Percentiles rank a stretch among this genome's conserved stretches.
phyloP scores from a whole-genome alignment of 1,284 basidiomycete genomes.

The Rhodotorula sp. region DNA sequence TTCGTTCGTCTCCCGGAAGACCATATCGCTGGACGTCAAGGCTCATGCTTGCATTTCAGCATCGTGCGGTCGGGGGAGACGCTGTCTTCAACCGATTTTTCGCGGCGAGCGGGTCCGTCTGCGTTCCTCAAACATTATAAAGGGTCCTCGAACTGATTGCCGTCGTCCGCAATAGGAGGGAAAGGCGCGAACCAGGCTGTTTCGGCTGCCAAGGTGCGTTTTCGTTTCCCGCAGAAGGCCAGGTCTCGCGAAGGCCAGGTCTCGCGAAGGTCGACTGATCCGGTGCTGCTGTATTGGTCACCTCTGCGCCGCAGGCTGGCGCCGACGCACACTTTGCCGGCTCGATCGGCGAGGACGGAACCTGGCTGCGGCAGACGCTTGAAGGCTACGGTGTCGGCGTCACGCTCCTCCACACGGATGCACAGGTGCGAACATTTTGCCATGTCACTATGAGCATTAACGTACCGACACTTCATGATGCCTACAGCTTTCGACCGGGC shows the following conservation, averaged over 20 bases:
- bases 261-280: not conserved
- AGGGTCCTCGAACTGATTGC: not conserved
- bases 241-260: not conserved
- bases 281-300: not conserved
- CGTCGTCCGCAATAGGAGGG: slow-evolving; percentile 47
- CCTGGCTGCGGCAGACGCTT: slow-evolving; percentile 50
- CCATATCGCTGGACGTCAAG: too few species aligned
- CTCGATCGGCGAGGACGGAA: slow-evolving; percentile 51
- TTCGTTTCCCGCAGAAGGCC: not conserved
- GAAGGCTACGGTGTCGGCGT: slow-evolving; percentile 49
- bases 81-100: slow-evolving; percentile 52
- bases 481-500: slow-evolving; percentile 49
- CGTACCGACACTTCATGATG: slow-evolving; percentile 44
- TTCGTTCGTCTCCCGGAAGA: not conserved
- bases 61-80: slow-evolving; percentile 55
- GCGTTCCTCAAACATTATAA: fast-evolving
- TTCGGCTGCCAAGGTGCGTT: slow-evolving; percentile 49
- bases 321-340: slow-evolving; percentile 52
- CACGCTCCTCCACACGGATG: slow-evolving; percentile 42
- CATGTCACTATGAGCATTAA: slow-evolving; percentile 28
- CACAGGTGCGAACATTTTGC: slow-evolving; percentile 31
- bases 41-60: slow-evolving; percentile 7
- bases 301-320: slow-evolving; percentile 45
- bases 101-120: slow-evolving; percentile 46
- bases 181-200: slow-evolving; percentile 58